A percentile compares a stretch with the other conserved stretches of the same genome.
phyloP scores from a whole-genome alignment of 2,329 filamentous ascomycete species.

The Drechslerella coelobrocha region DNA sequence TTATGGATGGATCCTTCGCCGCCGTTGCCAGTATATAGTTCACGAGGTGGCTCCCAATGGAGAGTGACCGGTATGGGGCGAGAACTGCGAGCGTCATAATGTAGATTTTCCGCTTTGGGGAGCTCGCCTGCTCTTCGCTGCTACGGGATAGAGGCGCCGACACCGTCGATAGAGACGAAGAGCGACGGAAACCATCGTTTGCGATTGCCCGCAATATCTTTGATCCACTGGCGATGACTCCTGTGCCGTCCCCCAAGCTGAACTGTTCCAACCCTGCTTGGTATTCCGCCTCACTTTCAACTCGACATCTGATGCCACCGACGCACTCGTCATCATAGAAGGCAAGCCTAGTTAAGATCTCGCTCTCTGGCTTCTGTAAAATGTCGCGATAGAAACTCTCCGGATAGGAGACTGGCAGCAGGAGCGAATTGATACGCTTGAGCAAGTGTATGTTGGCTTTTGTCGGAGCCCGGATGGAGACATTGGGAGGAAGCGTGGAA shows the following conservation, averaged over 20 bases:
- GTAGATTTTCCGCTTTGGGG: slow-evolving; percentile 62
- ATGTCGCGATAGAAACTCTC: slow-evolving; percentile 69
- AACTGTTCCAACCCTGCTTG: slow-evolving; percentile 19
- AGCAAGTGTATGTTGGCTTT: slow-evolving; percentile 66
- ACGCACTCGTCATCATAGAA: slow-evolving; percentile 57
- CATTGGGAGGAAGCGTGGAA: slow-evolving; percentile 37
- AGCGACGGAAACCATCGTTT: slow-evolving; percentile 1
- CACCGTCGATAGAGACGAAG: neutral
- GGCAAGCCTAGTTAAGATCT: slow-evolving; percentile 52
- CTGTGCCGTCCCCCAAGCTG: slow-evolving; percentile 1
- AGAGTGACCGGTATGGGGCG: slow-evolving; percentile 68
- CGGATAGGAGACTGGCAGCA: slow-evolving; percentile 70
- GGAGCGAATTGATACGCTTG: slow-evolving; percentile 70
- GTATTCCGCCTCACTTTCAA: slow-evolving; percentile 65
- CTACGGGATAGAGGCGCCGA: too few relatives aligned
- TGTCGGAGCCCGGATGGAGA: slow-evolving; percentile 63
- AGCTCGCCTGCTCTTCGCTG: neutral
- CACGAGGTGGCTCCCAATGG: slow-evolving; percentile 67
- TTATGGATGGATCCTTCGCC: slow-evolving; percentile 57
- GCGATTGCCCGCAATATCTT: slow-evolving; percentile 58
- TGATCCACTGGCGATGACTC: slow-evolving; percentile 7
- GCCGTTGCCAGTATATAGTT: slow-evolving; percentile 63
- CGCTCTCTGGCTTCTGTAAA: slow-evolving; percentile 60
- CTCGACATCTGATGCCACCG: slow-evolving; percentile 68
- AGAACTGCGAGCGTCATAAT: slow-evolving; percentile 70